phyloP scores from a whole-genome alignment of 2,329 filamentous ascomycete genomes.

The Hymenoscyphus infarciens region DNA sequence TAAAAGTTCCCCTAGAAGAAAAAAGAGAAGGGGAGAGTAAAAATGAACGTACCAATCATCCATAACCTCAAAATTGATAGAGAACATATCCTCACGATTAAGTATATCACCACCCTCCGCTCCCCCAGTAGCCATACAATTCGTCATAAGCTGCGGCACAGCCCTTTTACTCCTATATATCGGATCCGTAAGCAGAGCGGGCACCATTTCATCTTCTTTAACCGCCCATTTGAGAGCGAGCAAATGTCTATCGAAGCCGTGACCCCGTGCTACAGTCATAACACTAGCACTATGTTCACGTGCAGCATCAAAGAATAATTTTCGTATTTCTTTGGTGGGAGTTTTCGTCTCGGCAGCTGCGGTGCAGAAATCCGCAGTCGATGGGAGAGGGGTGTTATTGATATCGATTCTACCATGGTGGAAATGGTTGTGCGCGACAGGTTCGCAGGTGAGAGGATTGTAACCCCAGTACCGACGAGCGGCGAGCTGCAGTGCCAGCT shows the following conservation, averaged over 20 bases:
- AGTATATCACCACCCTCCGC: background rate
- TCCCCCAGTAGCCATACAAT: background rate
- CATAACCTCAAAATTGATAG: background rate
- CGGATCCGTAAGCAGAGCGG: background rate
- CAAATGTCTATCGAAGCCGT: slow-evolving; percentile 4
- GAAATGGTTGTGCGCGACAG: slow-evolving; percentile 4
- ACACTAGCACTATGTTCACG: slow-evolving; percentile 1
- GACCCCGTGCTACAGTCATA: background rate
- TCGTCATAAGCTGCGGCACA: background rate
- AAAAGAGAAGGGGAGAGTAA: background rate
- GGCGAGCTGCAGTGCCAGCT: slow-evolving; percentile 14
- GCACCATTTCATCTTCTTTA: background rate
- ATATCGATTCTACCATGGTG: slow-evolving; percentile 11
- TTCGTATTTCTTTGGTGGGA: background rate
- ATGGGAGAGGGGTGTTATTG: background rate
- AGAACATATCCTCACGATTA: background rate
- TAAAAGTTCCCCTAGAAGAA: background rate
- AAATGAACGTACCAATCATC: background rate
- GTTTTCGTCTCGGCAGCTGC: background rate
- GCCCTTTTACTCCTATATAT: background rate
- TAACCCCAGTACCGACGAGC: slow-evolving; percentile 5
- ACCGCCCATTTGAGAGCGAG: background rate
- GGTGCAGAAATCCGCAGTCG: background rate
- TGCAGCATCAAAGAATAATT: slow-evolving; percentile 4
- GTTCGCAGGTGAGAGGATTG: background rate